Evolutionary conservation across 2,329 filamentous ascomycete genomes (phyloP).

Genomic region (Acrodontium crateriforme): DNA sequence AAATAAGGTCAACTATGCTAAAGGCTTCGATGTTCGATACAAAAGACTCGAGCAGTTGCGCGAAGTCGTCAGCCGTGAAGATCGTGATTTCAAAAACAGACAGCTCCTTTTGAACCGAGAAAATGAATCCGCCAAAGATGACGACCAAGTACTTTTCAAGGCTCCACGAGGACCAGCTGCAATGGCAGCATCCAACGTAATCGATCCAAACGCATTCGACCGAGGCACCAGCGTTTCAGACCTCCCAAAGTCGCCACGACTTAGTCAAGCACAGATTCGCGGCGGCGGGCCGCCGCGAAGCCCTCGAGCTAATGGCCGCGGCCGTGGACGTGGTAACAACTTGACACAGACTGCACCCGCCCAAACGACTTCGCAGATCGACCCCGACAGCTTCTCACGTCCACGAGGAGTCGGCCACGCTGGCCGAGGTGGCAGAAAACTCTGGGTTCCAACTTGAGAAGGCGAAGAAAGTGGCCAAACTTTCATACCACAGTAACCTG

Average conservation of each 20-base stretch:
- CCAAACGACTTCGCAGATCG: slow-evolving; percentile 16
- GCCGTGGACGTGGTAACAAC: slow-evolving; percentile 10
- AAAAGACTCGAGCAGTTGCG: slow-evolving; percentile 38
- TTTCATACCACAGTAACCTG: too few relatives aligned
- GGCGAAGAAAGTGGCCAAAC: too few relatives aligned
- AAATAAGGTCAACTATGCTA: slow-evolving; percentile 31
- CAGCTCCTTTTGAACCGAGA: slow-evolving; percentile 15
- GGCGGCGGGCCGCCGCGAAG: slow-evolving; percentile 7
- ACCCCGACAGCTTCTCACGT: slow-evolving; percentile 24
- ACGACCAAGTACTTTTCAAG: slow-evolving; percentile 15
- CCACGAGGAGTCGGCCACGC: slow-evolving; percentile 16
- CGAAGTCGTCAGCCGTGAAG: slow-evolving; percentile 35
- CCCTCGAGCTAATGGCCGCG: slow-evolving; percentile 12
- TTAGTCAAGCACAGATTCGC: slow-evolving; percentile 6
- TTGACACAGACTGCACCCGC: slow-evolving; percentile 3
- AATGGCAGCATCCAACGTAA: slow-evolving; percentile 21
- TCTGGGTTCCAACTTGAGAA: slow-evolving; percentile 23
- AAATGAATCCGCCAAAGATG: slow-evolving; percentile 5
- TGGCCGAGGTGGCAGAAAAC: slow-evolving; percentile 18
- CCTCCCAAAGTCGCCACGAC: slow-evolving; percentile 9
- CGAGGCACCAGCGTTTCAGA: slow-evolving; percentile 18
- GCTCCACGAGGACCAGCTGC: slow-evolving; percentile 19
- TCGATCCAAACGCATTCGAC: slow-evolving; percentile 36
- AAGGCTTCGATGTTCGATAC: slow-evolving; percentile 36
- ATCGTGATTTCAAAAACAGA: slow-evolving; percentile 31